These are phyloP conservation scores for Aspergillus quadrilineatus DNA, from an alignment of 2,329 filamentous ascomycete species.

Conservation along the genomic window DNA sequence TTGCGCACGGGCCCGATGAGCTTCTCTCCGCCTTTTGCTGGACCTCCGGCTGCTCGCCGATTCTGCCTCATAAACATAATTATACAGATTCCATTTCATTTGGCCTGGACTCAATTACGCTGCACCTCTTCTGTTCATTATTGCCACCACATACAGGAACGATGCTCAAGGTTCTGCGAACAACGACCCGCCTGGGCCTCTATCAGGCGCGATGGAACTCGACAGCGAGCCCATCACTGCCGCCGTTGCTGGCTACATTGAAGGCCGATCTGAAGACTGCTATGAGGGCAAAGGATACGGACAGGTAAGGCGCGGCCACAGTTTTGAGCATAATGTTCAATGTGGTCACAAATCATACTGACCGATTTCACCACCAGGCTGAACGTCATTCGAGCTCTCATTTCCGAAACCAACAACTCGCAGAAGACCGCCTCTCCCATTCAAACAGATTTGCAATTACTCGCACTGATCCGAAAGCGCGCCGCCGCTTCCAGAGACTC, in stretches of 20 bases:
- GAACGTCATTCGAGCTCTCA: slow-evolving; percentile 49
- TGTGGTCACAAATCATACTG: background rate
- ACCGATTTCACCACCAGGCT: slow-evolving; percentile 31
- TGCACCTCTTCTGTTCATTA: background rate
- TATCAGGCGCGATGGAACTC: slow-evolving; percentile 42
- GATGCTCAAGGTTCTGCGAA: slow-evolving; percentile 37
- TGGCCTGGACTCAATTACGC: background rate
- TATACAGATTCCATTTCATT: background rate
- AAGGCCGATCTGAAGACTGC: slow-evolving; percentile 49
- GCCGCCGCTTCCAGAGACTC: slow-evolving; percentile 39
- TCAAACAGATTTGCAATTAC: slow-evolving; percentile 47
- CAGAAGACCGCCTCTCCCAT: slow-evolving; percentile 48
- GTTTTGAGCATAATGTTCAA: background rate
- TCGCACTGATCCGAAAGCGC: slow-evolving; percentile 49
- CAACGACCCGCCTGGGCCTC: slow-evolving; percentile 28
- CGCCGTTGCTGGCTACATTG: slow-evolving; percentile 47
- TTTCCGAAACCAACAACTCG: slow-evolving; percentile 52
- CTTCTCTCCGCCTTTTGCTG: slow-evolving; percentile 20
- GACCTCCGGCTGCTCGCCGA: slow-evolving; percentile 18
- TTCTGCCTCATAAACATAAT: slow-evolving; percentile 6
- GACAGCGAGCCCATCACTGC: slow-evolving; percentile 34
- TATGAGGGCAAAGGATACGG: slow-evolving; percentile 51
- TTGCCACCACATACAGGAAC: background rate
- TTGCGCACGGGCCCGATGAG: slow-evolving; percentile 37
- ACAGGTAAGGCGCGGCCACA: slow-evolving; percentile 33